Percentiles rank a stretch among this genome's conserved stretches.
These are phyloP conservation scores for Mentha longifolia DNA, from an alignment of 257 asterid species.

Conservation along the genomic window DNA sequence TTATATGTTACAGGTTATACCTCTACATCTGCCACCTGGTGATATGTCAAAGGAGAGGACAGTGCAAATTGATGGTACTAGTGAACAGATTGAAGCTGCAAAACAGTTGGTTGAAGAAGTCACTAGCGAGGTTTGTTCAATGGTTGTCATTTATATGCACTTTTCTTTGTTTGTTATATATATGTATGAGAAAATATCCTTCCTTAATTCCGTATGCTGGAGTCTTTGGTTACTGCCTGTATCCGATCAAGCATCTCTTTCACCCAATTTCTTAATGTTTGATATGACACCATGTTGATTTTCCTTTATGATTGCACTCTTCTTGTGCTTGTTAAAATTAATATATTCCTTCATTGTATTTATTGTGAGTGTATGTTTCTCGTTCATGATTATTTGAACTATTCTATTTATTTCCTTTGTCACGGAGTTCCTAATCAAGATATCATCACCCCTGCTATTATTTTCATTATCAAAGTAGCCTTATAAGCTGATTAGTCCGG, in stretches of 20 bases:
- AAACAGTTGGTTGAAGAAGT: slow-evolving; percentile 80
- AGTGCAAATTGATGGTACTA: slow-evolving; percentile 78
- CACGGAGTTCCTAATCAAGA: not conserved
- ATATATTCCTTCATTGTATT: not conserved
- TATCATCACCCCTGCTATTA: not conserved
- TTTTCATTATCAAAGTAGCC: not conserved
- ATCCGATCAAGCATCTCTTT: not conserved
- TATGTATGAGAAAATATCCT: not conserved
- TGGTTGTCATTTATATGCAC: slow-evolving; percentile 31
- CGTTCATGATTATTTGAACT: not conserved
- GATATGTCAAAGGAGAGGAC: slow-evolving; percentile 84
- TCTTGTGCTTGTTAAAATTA: not conserved
- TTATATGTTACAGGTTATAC: slow-evolving; percentile 61
- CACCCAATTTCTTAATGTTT: not conserved
- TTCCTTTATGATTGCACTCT: slow-evolving; percentile 10
- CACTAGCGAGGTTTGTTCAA: slow-evolving; percentile 75
- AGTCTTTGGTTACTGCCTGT: slow-evolving; percentile 5
- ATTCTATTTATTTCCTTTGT: not conserved
- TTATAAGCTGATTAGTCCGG: not conserved
- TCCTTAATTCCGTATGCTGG: not conserved
- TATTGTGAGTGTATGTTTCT: not conserved
- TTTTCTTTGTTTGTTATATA: slow-evolving; percentile 3
- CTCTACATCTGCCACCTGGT: slow-evolving; percentile 89
- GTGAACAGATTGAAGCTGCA: slow-evolving; percentile 86
- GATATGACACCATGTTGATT: slow-evolving; percentile 4